Percentiles rank a stretch among this genome's conserved stretches.
These are phyloP conservation scores for Rutstroemia sp. DNA, from an alignment of 2,329 filamentous ascomycete species.

Conservation along the genomic window DNA sequence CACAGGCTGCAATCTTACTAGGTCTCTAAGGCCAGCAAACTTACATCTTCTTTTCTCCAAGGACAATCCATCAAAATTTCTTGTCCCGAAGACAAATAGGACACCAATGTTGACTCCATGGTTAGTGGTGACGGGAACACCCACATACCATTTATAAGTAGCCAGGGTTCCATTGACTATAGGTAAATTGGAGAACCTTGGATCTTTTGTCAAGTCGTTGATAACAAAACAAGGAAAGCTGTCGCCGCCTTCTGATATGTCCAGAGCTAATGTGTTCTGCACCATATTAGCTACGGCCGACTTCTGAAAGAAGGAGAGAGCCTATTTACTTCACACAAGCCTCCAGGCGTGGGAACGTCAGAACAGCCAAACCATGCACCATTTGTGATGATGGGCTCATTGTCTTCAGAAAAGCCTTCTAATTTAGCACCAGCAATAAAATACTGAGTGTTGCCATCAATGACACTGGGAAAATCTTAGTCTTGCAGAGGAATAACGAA, in stretches of 20 bases:
- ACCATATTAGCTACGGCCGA: neutral
- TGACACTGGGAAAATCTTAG: slow-evolving; percentile 2
- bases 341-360: slow-evolving; percentile 20
- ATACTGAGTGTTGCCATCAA: slow-evolving; percentile 18
- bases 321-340: slow-evolving; percentile 23
- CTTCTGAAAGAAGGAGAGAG: neutral
- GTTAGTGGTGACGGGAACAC: slow-evolving; percentile 9
- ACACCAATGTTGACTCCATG: slow-evolving; percentile 39
- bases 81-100: slow-evolving; percentile 49
- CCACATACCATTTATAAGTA: slow-evolving; percentile 13
- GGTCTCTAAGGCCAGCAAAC: neutral
- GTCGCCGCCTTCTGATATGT: neutral
- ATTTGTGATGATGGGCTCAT: slow-evolving; percentile 9
- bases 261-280: slow-evolving; percentile 4
- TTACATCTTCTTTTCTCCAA: slow-evolving; percentile 7
- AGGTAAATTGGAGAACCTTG: slow-evolving; percentile 8
- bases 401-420: neutral
- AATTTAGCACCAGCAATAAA: slow-evolving; percentile 23
- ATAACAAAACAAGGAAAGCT: slow-evolving; percentile 11
- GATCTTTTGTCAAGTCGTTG: slow-evolving; percentile 8
- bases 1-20: neutral
- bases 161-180: slow-evolving; percentile 9
- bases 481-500: neutral
- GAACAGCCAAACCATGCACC: slow-evolving; percentile 24
- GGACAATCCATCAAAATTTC: neutral